A percentile compares a stretch with the other conserved stretches of the same genome.
phyloP scores from a whole-genome alignment of 768 basidiomycete species.

The Lentinula detonsa region DNA sequence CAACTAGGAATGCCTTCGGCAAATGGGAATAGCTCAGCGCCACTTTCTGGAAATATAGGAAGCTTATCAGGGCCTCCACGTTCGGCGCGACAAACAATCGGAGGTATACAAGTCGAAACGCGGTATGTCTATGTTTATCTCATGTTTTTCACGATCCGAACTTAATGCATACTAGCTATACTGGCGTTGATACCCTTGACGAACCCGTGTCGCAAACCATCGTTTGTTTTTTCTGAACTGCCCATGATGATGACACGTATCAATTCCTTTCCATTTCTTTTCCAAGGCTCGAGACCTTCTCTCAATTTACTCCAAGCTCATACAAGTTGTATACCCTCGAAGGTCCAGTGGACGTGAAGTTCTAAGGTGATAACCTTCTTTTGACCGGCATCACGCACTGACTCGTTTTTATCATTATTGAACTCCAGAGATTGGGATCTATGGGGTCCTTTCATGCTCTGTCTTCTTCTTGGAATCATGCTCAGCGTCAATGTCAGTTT shows the following conservation, averaged over 20 bases:
- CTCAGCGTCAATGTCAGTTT: constrained; percentile 72
- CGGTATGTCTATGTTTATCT: constrained; percentile 52
- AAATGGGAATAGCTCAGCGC: constrained; percentile 24
- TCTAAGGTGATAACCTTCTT: constrained; percentile 39
- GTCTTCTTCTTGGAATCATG: constrained; percentile 74
- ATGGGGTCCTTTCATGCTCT: constrained; percentile 91
- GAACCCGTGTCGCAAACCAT: constrained; percentile 89
- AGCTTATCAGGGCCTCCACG: constrained; percentile 34
- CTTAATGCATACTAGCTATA: constrained; percentile 42
- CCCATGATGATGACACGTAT: constrained; percentile 5
- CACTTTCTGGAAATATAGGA: constrained; percentile 69
- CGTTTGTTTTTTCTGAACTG: constrained; percentile 38
- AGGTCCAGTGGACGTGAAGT: constrained; percentile 73
- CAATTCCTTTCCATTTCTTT: constrained; percentile 3
- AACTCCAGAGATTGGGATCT: constrained; percentile 92
- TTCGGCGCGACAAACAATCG: constrained; percentile 58
- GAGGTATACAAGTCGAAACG: constrained; percentile 86
- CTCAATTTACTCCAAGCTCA: constrained; percentile 88
- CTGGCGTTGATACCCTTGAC: constrained; percentile 86
- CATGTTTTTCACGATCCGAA: neutral
- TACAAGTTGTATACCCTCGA: constrained; percentile 91
- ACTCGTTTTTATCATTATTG: neutral
- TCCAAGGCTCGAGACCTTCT: constrained; percentile 76
- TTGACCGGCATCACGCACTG: neutral
- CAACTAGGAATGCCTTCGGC: constrained; percentile 38